Percentiles rank a stretch among this genome's conserved stretches.
Conservation (phyloP, 2,329 filamentous ascomycete species). For the Helminthosporium solani region DNA sequence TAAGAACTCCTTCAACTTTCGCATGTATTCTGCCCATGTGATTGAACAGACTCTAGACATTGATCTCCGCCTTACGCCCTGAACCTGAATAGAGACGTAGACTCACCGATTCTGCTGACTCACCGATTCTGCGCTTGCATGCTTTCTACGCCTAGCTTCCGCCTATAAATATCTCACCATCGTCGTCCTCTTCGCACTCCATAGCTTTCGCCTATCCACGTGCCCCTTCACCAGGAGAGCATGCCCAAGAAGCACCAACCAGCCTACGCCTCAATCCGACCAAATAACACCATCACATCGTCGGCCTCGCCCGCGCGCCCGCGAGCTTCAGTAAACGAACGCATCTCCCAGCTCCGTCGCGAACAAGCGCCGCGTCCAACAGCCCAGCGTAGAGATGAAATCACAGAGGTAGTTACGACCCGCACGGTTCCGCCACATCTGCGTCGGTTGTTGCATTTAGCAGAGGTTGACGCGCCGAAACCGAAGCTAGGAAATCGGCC, state of each 20-base stretch:
- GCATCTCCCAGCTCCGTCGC: slow-evolving; percentile 49
- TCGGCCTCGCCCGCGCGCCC: background rate
- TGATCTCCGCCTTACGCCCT: no score
- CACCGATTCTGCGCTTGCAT: no score
- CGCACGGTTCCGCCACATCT: slow-evolving; percentile 49
- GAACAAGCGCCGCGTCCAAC: slow-evolving; percentile 44
- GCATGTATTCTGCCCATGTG: no score
- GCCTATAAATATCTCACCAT: no score
- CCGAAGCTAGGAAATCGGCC: slow-evolving; percentile 43
- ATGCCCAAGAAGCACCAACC: slow-evolving; percentile 53
- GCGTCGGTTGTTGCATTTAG: slow-evolving; percentile 47
- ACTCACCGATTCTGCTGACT: no score
- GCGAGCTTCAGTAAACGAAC: slow-evolving; percentile 48
- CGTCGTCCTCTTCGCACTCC: background rate
- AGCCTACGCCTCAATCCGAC: slow-evolving; percentile 45
- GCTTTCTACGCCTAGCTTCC: no score
- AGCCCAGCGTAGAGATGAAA: slow-evolving; percentile 45
- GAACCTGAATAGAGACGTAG: no score
- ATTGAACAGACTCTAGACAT: no score
- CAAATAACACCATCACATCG: slow-evolving; percentile 13
- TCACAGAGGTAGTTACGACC: slow-evolving; percentile 45
- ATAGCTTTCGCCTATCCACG: background rate
- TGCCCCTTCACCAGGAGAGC: slow-evolving; percentile 1
- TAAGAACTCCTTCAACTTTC: no score
- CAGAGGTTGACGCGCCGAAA: slow-evolving; percentile 48